Percentiles rank a stretch among this genome's conserved stretches.
phyloP scores from a whole-genome alignment of 2,329 filamentous ascomycete species.

The Neonectria hederae region DNA sequence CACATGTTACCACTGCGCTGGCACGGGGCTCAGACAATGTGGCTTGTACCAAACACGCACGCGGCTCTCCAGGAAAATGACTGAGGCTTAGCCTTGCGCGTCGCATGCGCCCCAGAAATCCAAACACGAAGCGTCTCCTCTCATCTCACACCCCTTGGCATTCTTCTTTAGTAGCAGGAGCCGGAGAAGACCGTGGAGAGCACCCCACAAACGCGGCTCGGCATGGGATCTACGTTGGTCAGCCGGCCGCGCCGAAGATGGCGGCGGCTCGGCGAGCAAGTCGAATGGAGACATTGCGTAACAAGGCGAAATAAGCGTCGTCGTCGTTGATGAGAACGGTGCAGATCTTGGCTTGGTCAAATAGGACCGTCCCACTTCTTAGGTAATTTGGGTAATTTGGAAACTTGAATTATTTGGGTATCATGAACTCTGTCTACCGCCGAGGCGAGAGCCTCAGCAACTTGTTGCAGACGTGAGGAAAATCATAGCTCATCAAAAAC shows the following conservation, averaged over 20 bases:
- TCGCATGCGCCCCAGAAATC: not conserved
- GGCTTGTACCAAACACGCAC: not conserved
- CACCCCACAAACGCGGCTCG: not conserved
- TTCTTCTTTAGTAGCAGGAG: not conserved
- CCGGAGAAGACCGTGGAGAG: slow-evolving; percentile 6
- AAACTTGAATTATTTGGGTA: slow-evolving; percentile 19
- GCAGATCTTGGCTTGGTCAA: not conserved
- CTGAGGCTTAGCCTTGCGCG: not conserved
- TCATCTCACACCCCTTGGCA: not conserved
- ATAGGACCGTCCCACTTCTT: not conserved
- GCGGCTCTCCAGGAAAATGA: not conserved
- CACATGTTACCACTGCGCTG: not conserved
- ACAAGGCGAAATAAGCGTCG: not conserved
- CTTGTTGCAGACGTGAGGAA: slow-evolving; percentile 6
- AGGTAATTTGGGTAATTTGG: not conserved
- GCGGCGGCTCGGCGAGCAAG: slow-evolving; percentile 9
- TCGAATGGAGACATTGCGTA: slow-evolving; percentile 5
- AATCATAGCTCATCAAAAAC: slow-evolving; percentile 58
- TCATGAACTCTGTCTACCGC: slow-evolving; percentile 29
- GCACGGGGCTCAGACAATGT: slow-evolving; percentile 1
- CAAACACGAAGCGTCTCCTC: not conserved
- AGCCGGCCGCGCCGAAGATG: slow-evolving; percentile 19
- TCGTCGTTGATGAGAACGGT: not conserved
- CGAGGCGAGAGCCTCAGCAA: slow-evolving; percentile 11
- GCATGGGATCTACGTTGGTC: not conserved